phyloP scores from a whole-genome alignment of 352 stramenopile species.

The Phytophthora podocarpi region DNA sequence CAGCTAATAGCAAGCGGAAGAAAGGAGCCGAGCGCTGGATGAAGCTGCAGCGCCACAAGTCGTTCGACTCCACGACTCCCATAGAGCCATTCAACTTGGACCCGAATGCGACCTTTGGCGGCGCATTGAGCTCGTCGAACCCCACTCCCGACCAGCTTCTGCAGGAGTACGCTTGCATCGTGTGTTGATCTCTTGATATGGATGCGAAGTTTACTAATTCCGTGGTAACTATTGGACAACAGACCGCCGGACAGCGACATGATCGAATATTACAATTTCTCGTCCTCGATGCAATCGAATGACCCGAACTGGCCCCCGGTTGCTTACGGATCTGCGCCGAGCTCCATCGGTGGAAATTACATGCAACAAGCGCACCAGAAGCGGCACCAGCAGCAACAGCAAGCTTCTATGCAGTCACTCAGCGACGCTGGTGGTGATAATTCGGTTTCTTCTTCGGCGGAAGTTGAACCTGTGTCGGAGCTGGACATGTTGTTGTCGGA shows the following conservation, averaged over 20 bases:
- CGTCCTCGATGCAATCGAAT: conserved; percentile 51
- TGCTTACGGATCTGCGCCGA: conserved; percentile 29
- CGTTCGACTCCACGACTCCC: conserved; percentile 63
- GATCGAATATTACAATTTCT: conserved; percentile 74
- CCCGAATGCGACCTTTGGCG: conserved; percentile 22
- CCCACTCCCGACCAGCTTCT: conserved; percentile 49
- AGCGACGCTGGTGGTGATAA: conserved; percentile 12
- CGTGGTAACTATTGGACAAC: background rate
- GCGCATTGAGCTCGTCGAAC: conserved; percentile 29
- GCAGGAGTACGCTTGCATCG: conserved; percentile 51
- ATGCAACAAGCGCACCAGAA: conserved; percentile 31
- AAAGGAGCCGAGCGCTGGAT: conserved; percentile 68
- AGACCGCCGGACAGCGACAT: conserved; percentile 60
- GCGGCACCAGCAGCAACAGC: conserved; percentile 20
- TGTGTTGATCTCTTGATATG: background rate
- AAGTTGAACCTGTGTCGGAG: conserved; percentile 33
- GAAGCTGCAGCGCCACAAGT: conserved; percentile 67
- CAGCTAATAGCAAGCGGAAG: conserved; percentile 66
- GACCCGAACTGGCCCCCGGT: conserved; percentile 35
- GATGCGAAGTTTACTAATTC: background rate
- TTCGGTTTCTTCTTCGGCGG: conserved; percentile 16
- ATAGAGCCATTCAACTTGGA: conserved; percentile 33
- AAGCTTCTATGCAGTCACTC: conserved; percentile 12
- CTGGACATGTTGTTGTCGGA: conserved; percentile 69
- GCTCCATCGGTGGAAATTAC: conserved; percentile 25